Evolutionary conservation across 371 early-diverging fungal genomes (phyloP), one percentile per base, ranked within the genome.

Genomic region (Mortierella sp.): DNA sequence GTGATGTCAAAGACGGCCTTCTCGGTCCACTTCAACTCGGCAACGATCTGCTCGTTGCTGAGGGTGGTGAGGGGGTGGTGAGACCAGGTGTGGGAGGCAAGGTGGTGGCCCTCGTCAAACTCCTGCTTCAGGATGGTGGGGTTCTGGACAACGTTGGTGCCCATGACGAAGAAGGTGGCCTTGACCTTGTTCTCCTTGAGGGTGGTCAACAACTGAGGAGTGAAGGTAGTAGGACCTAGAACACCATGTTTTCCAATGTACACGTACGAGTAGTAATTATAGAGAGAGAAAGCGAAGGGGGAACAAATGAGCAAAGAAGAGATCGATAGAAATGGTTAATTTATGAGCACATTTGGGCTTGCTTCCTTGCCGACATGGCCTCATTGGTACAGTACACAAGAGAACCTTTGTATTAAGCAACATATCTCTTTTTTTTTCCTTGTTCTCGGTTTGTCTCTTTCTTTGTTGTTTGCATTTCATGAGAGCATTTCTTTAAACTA

Each of bases 21-120:
- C 78, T 90, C 93, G 8, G 90, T 93, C 91, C 91, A 94, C 78
- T 91, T 91, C 27, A 95, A 76, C 82, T 95, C 95, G 70, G 94
- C 93, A 70, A 94, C 89, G 41, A 95, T 89, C 78, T 91, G 91
- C 72, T 93, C 94, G 65, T 89, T 93, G 44, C 92, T 81, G 68
- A 90, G 78, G 2, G 92, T 87, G n/a, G 95, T 93, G 82, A 94
- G 74, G 54, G 88, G 88, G n/a, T 84, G 88, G 72, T 95, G 96
- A 27, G 93, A 90, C 91, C 91, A 91, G 49, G 89, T 87, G 71
- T 88, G 91, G 21, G 83, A 70, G 70, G 76, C 83, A 55, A 90
- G 68, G 55, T 88, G 82, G 56, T 88, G 88, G 24, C 87, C 87
- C 71, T 76, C 71, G 49, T 70, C 75, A n/a, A 76, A 21, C 75